These are phyloP conservation scores for Populus hybrid DNA, from an alignment of 441 rosid species.

Conservation along the genomic window DNA sequence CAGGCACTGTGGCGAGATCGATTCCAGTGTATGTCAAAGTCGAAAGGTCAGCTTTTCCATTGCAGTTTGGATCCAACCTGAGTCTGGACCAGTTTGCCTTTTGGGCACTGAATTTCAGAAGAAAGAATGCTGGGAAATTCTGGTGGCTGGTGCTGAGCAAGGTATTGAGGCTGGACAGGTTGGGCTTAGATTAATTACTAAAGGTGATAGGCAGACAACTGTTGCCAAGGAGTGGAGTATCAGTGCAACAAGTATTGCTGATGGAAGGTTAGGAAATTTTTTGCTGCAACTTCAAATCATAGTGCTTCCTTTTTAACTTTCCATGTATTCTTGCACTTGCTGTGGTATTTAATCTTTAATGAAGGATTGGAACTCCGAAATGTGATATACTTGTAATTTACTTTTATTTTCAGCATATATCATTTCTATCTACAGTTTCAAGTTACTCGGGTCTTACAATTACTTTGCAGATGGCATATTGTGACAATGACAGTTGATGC, in stretches of 20 bases:
- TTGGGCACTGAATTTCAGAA: constrained; percentile 96
- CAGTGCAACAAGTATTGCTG: constrained; percentile 96
- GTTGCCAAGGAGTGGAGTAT: constrained; percentile 97
- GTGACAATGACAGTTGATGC: constrained; percentile 98
- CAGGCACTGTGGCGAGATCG: constrained; percentile 85
- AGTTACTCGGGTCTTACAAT: constrained; percentile 16
- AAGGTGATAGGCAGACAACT: constrained; percentile 92
- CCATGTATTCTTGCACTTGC: not conserved
- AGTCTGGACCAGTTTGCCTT: constrained; percentile 99
- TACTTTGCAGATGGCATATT: constrained; percentile 88
- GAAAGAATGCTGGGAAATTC: constrained; percentile 96
- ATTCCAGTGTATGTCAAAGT: constrained; percentile 71
- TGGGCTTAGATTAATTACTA: constrained; percentile 90
- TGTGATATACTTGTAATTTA: not conserved
- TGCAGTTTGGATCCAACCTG: constrained; percentile 94
- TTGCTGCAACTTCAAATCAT: constrained; percentile 13
- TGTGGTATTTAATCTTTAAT: constrained; percentile 13
- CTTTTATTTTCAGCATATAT: not conserved
- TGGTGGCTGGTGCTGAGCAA: constrained; percentile 99
- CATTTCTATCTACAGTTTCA: constrained; percentile 4
- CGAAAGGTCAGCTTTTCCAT: constrained; percentile 91
- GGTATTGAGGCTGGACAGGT: constrained; percentile 99
- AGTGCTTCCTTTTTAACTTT: not conserved
- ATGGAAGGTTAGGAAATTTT: constrained; percentile 77
- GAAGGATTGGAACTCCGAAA: not conserved